phyloP scores from a whole-genome alignment of 306 rosid genomes.

The Gynostemma pentaphyllum region DNA sequence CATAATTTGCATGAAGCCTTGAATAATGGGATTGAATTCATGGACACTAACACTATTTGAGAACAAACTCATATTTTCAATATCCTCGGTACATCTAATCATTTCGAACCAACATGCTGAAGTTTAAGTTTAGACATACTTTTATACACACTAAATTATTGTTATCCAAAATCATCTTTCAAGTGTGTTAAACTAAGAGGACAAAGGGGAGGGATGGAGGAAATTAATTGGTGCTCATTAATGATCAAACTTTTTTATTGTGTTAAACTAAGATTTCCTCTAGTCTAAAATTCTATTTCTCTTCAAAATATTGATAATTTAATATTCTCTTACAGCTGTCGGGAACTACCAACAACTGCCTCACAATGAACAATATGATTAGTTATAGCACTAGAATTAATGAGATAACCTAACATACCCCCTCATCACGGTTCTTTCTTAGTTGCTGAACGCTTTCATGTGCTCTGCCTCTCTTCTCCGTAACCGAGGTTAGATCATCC shows the following conservation, averaged over 20 bases:
- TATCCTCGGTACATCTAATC: neutral
- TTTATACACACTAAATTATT: neutral
- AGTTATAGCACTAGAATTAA: neutral
- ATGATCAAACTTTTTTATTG: neutral
- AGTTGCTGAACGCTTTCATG: slow-evolving; percentile 53
- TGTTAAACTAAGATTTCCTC: neutral
- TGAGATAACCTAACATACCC: slow-evolving; percentile 24
- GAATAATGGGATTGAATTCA: neutral
- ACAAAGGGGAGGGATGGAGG: neutral
- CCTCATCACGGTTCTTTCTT: slow-evolving; percentile 69
- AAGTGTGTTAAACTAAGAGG: neutral
- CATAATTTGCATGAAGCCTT: neutral
- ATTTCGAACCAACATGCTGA: too few species aligned
- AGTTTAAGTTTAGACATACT: neutral
- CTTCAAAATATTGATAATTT: neutral
- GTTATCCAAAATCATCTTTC: neutral
- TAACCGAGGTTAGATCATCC: slow-evolving; percentile 46
- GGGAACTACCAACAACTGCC: neutral
- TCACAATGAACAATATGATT: neutral
- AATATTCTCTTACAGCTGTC: neutral
- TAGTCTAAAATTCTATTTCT: neutral
- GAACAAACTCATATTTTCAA: neutral
- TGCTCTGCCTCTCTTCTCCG: slow-evolving; percentile 63
- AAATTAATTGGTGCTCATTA: neutral
- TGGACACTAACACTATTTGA: neutral